Percentiles rank a stretch among this genome's conserved stretches.
Evolutionary conservation across 2,329 filamentous ascomycete genomes (phyloP).

Genomic region (Calonectria montana): DNA sequence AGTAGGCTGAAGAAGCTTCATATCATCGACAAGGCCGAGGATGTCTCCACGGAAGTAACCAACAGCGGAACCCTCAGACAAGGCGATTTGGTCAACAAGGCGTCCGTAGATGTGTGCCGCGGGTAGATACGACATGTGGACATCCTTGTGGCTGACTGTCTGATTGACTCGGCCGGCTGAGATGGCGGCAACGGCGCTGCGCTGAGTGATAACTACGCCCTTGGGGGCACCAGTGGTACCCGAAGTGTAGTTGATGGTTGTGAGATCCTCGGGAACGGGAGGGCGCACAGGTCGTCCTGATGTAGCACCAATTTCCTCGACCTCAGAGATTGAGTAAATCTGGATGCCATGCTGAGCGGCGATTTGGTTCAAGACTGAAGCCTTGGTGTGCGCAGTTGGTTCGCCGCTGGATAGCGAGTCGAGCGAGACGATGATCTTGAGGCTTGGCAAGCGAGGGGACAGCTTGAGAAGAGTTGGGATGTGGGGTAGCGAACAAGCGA

Average conservation of each 20-base stretch:
- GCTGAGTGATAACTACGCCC: slow-evolving; percentile 85
- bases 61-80: slow-evolving; percentile 79
- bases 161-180: slow-evolving; percentile 68
- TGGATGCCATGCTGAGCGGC: slow-evolving; percentile 79
- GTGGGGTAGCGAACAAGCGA: slow-evolving; percentile 84
- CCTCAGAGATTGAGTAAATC: slow-evolving; percentile 82
- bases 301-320: slow-evolving; percentile 82
- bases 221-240: slow-evolving; percentile 87
- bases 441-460: slow-evolving; percentile 76
- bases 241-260: slow-evolving; percentile 93
- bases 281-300: slow-evolving; percentile 77
- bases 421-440: slow-evolving; percentile 90
- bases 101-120: slow-evolving; percentile 95
- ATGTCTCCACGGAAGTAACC: slow-evolving; percentile 97
- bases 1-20: slow-evolving; percentile 88
- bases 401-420: slow-evolving; percentile 88
- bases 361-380: slow-evolving; percentile 78
- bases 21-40: slow-evolving; percentile 85
- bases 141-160: slow-evolving; percentile 64
- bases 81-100: slow-evolving; percentile 79
- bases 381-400: slow-evolving; percentile 80
- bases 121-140: slow-evolving; percentile 88
- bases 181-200: slow-evolving; percentile 80
- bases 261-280: slow-evolving; percentile 78
- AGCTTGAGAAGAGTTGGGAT: slow-evolving; percentile 86